These are phyloP conservation scores for Argentina anserina DNA, from an alignment of 306 rosid species.

Conservation along the genomic window DNA sequence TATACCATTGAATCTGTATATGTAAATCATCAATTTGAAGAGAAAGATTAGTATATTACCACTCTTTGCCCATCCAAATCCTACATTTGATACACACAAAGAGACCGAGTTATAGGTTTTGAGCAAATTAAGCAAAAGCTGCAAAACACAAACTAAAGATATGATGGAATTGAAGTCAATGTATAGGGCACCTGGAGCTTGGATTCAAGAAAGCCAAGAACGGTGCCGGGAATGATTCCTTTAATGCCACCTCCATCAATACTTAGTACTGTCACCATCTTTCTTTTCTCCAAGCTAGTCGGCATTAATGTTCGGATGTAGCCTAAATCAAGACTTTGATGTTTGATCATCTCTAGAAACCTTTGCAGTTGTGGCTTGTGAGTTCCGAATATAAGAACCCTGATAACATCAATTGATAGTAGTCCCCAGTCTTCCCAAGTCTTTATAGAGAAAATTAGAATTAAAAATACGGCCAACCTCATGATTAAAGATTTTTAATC, in stretches of 20 bases:
- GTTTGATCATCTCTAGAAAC: not conserved
- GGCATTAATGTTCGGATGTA: conserved; percentile 1
- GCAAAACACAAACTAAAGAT: not conserved
- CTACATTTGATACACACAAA: not conserved
- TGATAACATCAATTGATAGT: not conserved
- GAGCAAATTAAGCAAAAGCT: too few relatives aligned
- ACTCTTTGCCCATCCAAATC: conserved; percentile 37
- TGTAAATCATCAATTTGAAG: too few relatives aligned
- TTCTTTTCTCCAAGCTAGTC: conserved; percentile 9
- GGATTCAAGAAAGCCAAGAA: conserved; percentile 33
- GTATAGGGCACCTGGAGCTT: conserved; percentile 33
- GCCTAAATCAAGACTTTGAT: not conserved
- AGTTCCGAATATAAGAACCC: not conserved
- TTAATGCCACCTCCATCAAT: conserved; percentile 49
- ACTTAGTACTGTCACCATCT: conserved; percentile 40
- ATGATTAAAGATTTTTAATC: not conserved
- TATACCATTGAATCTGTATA: too few relatives aligned
- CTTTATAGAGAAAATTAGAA: not conserved
- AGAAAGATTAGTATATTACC: too few relatives aligned
- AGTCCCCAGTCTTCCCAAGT: not conserved
- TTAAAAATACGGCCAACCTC: not conserved
- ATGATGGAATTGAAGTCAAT: not conserved
- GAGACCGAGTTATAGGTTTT: too few relatives aligned
- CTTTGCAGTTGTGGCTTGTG: not conserved
- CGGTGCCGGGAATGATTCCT: conserved; percentile 37